phyloP scores from a whole-genome alignment of 2,329 filamentous ascomycete species.

The Verticillium tricorpus region DNA sequence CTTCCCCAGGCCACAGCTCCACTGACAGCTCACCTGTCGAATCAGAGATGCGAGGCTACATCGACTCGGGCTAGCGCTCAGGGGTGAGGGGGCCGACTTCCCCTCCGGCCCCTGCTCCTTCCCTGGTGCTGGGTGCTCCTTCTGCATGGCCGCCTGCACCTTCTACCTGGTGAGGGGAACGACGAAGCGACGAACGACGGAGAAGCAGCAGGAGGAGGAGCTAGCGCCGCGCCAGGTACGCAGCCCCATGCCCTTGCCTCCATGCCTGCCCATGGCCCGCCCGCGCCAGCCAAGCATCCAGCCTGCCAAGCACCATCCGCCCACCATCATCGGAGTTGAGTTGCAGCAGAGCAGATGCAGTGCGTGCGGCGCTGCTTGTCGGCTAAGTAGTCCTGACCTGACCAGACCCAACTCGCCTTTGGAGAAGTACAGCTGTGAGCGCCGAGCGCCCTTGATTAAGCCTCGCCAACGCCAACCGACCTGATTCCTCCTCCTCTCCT shows the following conservation, averaged over 20 bases:
- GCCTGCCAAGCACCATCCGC: not conserved
- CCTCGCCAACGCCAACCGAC: too few species aligned
- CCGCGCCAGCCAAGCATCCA: not conserved
- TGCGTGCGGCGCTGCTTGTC: not conserved
- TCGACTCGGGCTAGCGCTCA: not conserved
- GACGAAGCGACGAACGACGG: not conserved
- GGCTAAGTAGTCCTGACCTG: not conserved
- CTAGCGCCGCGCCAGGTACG: not conserved
- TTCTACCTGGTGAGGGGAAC: not conserved
- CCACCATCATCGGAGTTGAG: not conserved
- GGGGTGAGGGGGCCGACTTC: not conserved
- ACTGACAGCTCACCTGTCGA: not conserved
- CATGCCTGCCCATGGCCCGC: not conserved
- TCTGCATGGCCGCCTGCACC: not conserved
- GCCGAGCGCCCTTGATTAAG: too few species aligned
- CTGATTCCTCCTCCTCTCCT: not conserved
- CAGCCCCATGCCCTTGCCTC: not conserved
- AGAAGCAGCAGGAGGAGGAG: not conserved
- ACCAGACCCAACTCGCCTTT: not conserved
- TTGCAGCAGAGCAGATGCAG: not conserved
- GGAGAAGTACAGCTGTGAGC: not conserved
- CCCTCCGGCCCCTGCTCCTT: not conserved
- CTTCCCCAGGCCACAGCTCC: not conserved
- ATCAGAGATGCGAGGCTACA: not conserved
- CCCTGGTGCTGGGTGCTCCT: not conserved